Base-by-base conservation (phyloP, 2,329 filamentous ascomycete genomes). In the Huntiella bhutanensis region DNA sequence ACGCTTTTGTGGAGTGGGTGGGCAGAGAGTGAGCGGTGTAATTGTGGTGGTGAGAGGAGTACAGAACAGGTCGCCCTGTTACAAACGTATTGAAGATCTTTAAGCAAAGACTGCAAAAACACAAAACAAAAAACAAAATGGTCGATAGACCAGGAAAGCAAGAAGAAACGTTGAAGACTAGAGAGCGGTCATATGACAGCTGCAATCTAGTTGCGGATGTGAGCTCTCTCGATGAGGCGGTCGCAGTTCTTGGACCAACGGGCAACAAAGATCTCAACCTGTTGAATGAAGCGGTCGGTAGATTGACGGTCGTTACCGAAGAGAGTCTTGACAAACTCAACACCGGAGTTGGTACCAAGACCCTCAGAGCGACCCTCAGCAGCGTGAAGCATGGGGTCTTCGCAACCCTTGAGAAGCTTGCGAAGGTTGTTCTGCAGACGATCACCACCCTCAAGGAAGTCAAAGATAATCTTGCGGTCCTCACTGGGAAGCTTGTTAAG, bases 241-340 rank as follows among this genome's bases (percentile, higher is more conserved):
- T 28, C 22, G 8, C 22, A 28, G 22, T 28, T 95, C 61, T 83
- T 84, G 57, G 95, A 86, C 62, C 95, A 98, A 41, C 88, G 81
- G 64, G 92, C 76, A 61, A 82, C 86, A 84, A 88, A 98, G 33
- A 87, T 70, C 43, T 83, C 75, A 57, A 94, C 79, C 52, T 77
- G 78, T 53, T 82, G 77, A 85, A 96, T 96, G 63, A 95, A 76
- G 62, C 82, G 83, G 68, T 95, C 85, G 2, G 88, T 95, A 62
- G 79, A 79, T 60, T 87, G 79, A 47, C 95, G 70, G 64, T 96
- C 88, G 52, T 82, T 79, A 53, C 87, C 88, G 56, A 96, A 96
- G 55, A 98, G 83, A 45, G 85, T 87, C 60, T 95, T 81, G 57
- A 98, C 88, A 57, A 98, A 96, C 66, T 95, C 87, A 55, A 82